Conservation (phyloP, 495 filamentous ascomycete genomes). For the Aspergillus nidulans region DNA sequence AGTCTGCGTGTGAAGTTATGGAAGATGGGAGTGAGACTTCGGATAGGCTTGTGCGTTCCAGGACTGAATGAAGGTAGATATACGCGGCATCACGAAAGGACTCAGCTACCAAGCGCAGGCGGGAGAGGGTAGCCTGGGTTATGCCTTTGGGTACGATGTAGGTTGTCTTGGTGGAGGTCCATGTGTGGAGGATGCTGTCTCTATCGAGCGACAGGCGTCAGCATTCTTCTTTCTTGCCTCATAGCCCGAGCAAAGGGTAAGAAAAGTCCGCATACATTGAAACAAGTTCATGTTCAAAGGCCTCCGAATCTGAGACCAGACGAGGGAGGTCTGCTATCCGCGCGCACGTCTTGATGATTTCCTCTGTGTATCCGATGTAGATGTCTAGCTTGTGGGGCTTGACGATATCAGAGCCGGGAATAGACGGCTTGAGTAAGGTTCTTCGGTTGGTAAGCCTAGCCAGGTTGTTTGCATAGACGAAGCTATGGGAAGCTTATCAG, state of each 20-base stretch:
- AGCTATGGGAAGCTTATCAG: conserved; percentile 20
- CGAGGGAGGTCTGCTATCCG: conserved; percentile 34
- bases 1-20: not conserved
- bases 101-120: conserved; percentile 42
- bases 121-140: conserved; percentile 25
- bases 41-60: conserved; percentile 19
- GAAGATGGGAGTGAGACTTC: not conserved
- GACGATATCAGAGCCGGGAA: conserved; percentile 21
- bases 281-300: conserved; percentile 27
- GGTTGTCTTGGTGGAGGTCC: conserved; percentile 28
- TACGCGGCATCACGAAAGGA: conserved; percentile 43
- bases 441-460: conserved; percentile 36
- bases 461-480: conserved; percentile 39
- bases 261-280: conserved; percentile 27
- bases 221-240: not conserved
- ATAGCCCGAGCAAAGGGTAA: not conserved
- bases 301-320: conserved; percentile 21
- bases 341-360: conserved; percentile 38
- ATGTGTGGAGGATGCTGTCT: conserved; percentile 34
- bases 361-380: conserved; percentile 43
- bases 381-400: conserved; percentile 35
- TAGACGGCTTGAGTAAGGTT: conserved; percentile 16
- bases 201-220: conserved; percentile 13
- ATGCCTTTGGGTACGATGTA: conserved; percentile 35
- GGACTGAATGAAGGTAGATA: conserved; percentile 39